These are phyloP conservation scores for Geoglossum cookeanum DNA, from an alignment of 2,329 filamentous ascomycete genomes.

Conservation along the genomic window DNA sequence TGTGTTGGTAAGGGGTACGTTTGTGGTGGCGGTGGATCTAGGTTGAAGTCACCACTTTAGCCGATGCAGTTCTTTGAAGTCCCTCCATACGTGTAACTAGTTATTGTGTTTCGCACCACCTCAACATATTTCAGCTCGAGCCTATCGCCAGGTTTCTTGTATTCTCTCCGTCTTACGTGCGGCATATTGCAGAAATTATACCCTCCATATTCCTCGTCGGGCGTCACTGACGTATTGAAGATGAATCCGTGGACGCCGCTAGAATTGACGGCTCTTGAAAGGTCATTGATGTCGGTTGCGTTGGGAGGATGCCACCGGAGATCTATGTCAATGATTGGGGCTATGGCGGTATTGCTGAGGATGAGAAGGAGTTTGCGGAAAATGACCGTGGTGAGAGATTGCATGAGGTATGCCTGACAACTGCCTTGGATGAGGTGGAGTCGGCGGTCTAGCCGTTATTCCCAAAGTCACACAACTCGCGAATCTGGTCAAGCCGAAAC, in stretches of 20 bases:
- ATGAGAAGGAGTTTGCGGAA: too few species aligned
- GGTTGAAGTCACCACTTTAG: neutral
- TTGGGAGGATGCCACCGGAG: constrained; percentile 39
- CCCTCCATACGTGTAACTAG: neutral
- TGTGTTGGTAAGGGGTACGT: constrained; percentile 59
- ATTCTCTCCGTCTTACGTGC: constrained; percentile 51
- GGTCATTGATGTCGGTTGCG: constrained; percentile 38
- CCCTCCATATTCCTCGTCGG: constrained; percentile 21
- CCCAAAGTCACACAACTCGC: too few species aligned
- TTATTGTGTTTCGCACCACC: constrained; percentile 35
- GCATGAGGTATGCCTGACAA: too few species aligned
- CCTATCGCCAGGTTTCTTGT: constrained; percentile 32
- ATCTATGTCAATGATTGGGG: constrained; percentile 14
- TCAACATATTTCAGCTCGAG: constrained; percentile 58
- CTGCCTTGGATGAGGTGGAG: too few species aligned
- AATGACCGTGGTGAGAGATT: too few species aligned
- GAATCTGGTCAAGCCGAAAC: too few species aligned
- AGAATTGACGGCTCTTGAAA: constrained; percentile 36
- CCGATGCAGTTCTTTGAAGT: too few species aligned
- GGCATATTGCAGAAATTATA: constrained; percentile 57
- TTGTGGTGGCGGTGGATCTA: constrained; percentile 72
- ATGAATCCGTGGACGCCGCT: constrained; percentile 54
- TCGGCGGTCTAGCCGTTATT: too few species aligned
- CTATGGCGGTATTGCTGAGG: too few species aligned
- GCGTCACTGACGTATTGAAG: constrained; percentile 45